These are phyloP conservation scores for Yamadazyma atlantica DNA, from an alignment of 1,139 yeast species.

Conservation along the genomic window DNA sequence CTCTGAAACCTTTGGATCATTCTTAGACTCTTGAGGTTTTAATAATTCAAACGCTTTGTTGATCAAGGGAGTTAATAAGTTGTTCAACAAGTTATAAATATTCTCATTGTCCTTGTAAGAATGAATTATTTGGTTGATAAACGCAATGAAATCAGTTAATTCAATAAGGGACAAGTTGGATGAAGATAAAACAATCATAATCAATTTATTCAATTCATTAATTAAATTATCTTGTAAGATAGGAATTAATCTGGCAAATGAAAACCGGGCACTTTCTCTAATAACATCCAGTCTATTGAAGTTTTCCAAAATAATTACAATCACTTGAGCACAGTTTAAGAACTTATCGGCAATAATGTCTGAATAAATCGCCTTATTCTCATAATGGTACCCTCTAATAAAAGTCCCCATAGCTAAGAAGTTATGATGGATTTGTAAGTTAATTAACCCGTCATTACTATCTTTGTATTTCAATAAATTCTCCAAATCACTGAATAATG, in stretches of 20 bases:
- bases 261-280: constrained; percentile 83
- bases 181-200: constrained; percentile 71
- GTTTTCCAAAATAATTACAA: constrained; percentile 77
- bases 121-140: constrained; percentile 86
- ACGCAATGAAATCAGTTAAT: constrained; percentile 76
- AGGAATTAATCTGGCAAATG: constrained; percentile 85
- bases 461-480: constrained; percentile 17
- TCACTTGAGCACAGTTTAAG: constrained; percentile 76
- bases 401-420: constrained; percentile 88
- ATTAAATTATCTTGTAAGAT: constrained; percentile 51
- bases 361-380: constrained; percentile 23
- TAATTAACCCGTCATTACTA: constrained; percentile 4
- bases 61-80: constrained; percentile 71
- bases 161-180: constrained; percentile 63
- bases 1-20: constrained; percentile 12
- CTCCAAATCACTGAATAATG: constrained; percentile 77
- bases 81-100: constrained; percentile 72
- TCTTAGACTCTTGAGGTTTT: constrained; percentile 21
- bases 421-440: constrained; percentile 79
- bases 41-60: constrained; percentile 61
- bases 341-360: constrained; percentile 51
- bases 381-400: constrained; percentile 73
- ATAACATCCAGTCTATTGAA: constrained; percentile 66
- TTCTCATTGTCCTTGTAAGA: constrained; percentile 64
- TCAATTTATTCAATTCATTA: constrained; percentile 67